Conservation (phyloP, 352 stramenopile genomes). For the Pythium dissimile region DNA sequence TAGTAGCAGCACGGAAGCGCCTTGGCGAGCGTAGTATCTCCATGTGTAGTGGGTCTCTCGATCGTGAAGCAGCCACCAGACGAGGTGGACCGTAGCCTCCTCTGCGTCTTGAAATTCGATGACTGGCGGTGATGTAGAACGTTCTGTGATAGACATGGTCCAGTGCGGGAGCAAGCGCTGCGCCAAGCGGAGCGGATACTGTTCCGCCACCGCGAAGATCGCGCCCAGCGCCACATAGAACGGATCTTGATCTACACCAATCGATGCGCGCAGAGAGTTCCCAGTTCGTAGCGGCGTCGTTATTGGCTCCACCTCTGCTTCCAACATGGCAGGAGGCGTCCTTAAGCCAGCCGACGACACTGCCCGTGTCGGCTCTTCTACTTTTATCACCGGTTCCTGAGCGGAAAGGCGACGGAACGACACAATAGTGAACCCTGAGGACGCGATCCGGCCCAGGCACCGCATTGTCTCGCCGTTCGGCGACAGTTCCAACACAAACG, state of each 20-base stretch:
- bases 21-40: not conserved
- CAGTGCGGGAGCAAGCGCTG: not conserved
- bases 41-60: not conserved
- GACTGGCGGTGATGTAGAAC: not conserved
- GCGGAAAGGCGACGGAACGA: not conserved
- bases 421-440: not conserved
- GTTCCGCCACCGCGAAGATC: not conserved
- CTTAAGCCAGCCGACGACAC: no score
- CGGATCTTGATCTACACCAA: not conserved
- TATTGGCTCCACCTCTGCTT: no score
- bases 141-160: no score
- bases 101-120: no score
- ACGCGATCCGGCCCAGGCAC: not conserved
- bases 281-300: no score
- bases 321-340: no score
- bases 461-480: not conserved
- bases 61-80: not conserved
- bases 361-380: no score
- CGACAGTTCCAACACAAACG: not conserved
- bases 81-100: not conserved
- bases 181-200: not conserved
- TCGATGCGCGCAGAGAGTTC: no score
- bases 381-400: no score
- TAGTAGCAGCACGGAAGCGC: not conserved
- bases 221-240: not conserved